A percentile compares a stretch with the other conserved stretches of the same genome.
Evolutionary conservation across 331 rosid species (phyloP).

Genomic region (Erythrophleum ivorense): DNA sequence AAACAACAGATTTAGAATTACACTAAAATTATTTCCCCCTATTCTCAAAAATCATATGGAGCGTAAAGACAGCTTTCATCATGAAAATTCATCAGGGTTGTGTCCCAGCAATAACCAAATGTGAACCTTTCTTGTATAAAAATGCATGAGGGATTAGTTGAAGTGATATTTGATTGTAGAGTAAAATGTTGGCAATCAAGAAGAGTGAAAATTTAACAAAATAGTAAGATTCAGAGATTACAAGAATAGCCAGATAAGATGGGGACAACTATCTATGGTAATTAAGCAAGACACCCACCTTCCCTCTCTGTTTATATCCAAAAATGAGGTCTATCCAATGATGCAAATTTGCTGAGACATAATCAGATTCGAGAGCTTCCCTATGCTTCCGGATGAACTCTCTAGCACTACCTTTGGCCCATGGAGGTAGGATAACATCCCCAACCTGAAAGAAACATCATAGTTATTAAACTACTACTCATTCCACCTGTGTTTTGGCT

Average conservation of each 20-base stretch:
- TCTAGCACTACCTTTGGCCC: constrained; percentile 95
- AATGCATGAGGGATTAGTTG: constrained; percentile 23
- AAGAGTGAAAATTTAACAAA: background rate
- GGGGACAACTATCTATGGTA: constrained; percentile 27
- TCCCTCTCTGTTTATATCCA: constrained; percentile 98
- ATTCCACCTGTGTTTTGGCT: constrained; percentile 32
- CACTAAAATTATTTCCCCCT: background rate
- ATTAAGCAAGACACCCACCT: constrained; percentile 70
- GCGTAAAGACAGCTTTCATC: constrained; percentile 17
- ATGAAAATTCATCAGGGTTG: background rate
- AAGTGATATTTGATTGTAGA: constrained; percentile 20
- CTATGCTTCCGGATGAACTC: constrained; percentile 98
- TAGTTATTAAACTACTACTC: constrained; percentile 30
- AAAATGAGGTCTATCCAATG: constrained; percentile 99
- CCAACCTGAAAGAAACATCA: constrained; percentile 78
- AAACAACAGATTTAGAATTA: constrained; percentile 13
- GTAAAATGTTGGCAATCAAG: constrained; percentile 9
- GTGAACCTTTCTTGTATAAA: constrained; percentile 3
- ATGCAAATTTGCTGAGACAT: constrained; percentile 91
- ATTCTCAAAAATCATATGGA: constrained; percentile 13
- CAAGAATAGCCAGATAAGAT: background rate
- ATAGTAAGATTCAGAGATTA: constrained; percentile 4
- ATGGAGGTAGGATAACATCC: constrained; percentile 87
- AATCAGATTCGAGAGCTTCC: constrained; percentile 98
- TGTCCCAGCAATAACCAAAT: constrained; percentile 7